Percentiles rank a stretch among this genome's conserved stretches.
Conservation (phyloP, 179 eudicot species). For the Drosera spatulata region DNA sequence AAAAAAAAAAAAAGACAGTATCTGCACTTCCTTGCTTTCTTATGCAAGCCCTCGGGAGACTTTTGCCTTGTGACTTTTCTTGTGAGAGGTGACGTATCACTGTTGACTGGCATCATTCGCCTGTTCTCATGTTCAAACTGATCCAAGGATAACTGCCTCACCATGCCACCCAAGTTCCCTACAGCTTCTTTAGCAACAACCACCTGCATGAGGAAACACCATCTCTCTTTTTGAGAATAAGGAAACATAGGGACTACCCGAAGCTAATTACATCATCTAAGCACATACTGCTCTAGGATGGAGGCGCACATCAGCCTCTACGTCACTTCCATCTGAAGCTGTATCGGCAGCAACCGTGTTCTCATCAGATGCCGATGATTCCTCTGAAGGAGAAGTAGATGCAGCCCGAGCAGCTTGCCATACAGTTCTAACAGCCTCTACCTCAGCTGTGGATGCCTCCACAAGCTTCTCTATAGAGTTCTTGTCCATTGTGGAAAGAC, state of each 20-base stretch:
- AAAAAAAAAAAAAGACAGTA: not conserved
- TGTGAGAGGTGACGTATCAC: conserved; percentile 48
- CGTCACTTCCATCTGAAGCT: conserved; percentile 54
- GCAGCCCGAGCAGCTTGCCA: conserved; percentile 94
- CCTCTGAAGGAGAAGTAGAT: conserved; percentile 49
- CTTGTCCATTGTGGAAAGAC: conserved; percentile 36
- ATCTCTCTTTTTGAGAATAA: not conserved
- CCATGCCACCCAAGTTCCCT: conserved; percentile 92
- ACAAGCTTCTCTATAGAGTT: conserved; percentile 68
- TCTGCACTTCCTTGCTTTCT: conserved; percentile 42
- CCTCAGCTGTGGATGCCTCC: conserved; percentile 88
- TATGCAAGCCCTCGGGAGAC: conserved; percentile 95
- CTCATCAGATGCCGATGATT: conserved; percentile 46
- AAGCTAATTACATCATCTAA: not conserved
- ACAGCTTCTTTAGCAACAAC: conserved; percentile 91
- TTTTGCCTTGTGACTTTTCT: conserved; percentile 60
- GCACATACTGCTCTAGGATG: conserved; percentile 92
- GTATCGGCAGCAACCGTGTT: conserved; percentile 48
- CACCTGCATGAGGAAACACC: conserved; percentile 41
- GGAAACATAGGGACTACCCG: not conserved
- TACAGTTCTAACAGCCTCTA: conserved; percentile 84
- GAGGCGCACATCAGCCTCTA: conserved; percentile 79
- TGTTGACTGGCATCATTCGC: conserved; percentile 65
- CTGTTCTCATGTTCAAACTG: conserved; percentile 99
- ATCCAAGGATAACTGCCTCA: conserved; percentile 87